phyloP scores from a whole-genome alignment of 306 rosid genomes.

The Datisca glomerata region DNA sequence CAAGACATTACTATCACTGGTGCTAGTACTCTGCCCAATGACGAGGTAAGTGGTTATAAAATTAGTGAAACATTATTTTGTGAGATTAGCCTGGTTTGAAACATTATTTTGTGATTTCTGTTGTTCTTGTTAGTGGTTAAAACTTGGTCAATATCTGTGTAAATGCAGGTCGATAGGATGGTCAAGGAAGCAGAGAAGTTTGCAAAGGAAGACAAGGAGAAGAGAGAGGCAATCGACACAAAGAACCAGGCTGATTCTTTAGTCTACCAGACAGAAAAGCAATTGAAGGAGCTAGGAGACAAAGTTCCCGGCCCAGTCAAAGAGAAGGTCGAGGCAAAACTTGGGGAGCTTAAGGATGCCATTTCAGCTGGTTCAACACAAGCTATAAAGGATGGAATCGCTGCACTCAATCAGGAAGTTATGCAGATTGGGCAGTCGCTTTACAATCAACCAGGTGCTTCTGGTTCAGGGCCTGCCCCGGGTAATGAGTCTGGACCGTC shows the following conservation, averaged over 20 bases:
- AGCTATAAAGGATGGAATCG: slow-evolving; percentile 44
- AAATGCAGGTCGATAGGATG: slow-evolving; percentile 62
- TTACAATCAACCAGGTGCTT: slow-evolving; percentile 61
- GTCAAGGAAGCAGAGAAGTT: slow-evolving; percentile 66
- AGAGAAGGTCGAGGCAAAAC: slow-evolving; percentile 60
- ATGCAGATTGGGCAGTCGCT: slow-evolving; percentile 66
- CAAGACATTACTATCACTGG: slow-evolving; percentile 93
- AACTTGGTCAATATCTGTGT: no score
- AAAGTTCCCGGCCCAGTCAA: slow-evolving; percentile 54
- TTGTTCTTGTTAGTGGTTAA: background rate
- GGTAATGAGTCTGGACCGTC: slow-evolving; percentile 45
- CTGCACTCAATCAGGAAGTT: slow-evolving; percentile 63
- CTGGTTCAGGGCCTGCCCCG: slow-evolving; percentile 35
- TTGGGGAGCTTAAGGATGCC: slow-evolving; percentile 56
- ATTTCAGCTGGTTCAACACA: slow-evolving; percentile 49
- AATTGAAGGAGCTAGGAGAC: slow-evolving; percentile 57
- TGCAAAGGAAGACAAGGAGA: slow-evolving; percentile 73
- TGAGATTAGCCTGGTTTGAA: no score
- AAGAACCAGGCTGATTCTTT: slow-evolving; percentile 78
- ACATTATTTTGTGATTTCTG: no score
- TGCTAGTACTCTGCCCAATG: slow-evolving; percentile 80
- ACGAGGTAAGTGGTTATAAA: slow-evolving; percentile 45
- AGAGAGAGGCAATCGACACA: slow-evolving; percentile 66
- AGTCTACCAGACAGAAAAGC: slow-evolving; percentile 74
- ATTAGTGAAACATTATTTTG: background rate